Evolutionary conservation across 768 basidiomycete species (phyloP).

Genomic region (Xanthoconium stramineum): DNA sequence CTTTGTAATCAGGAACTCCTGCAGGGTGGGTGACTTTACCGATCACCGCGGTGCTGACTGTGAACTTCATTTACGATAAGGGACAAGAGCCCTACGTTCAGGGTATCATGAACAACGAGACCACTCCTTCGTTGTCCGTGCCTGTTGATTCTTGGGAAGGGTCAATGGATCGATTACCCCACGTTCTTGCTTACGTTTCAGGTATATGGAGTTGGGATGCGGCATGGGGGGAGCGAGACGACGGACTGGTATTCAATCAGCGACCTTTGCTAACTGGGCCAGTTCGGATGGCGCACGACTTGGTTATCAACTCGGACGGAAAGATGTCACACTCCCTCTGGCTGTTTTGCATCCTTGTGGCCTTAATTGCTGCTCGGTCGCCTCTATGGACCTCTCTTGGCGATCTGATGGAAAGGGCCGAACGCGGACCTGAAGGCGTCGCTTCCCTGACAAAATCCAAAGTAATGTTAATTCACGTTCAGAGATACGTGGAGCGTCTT

Average conservation of each 20-base stretch:
- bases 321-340: constrained; percentile 50
- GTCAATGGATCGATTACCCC: constrained; percentile 9
- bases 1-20: constrained; percentile 24
- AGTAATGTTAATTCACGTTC: constrained; percentile 25
- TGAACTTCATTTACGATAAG: constrained; percentile 21
- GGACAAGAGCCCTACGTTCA: constrained; percentile 16
- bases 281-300: constrained; percentile 12
- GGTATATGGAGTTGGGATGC: constrained; percentile 21
- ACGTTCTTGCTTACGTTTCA: constrained; percentile 20
- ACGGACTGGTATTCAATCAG: constrained; percentile 26
- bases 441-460: constrained; percentile 20
- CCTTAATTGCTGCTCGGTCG: constrained; percentile 15
- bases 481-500: constrained; percentile 22
- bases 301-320: constrained; percentile 50
- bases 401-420: constrained; percentile 13
- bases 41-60: constrained; percentile 24
- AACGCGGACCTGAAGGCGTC: constrained; percentile 9
- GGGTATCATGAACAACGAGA: constrained; percentile 16
- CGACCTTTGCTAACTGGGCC: constrained; percentile 16
- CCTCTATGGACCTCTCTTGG: constrained; percentile 12
- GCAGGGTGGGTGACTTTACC: constrained; percentile 22
- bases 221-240: constrained; percentile 26
- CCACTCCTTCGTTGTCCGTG: neutral
- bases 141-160: constrained; percentile 16
- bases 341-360: constrained; percentile 39